Evolutionary conservation across 192 early-diverging fungal species (phyloP).

Genomic region (Podila horticola): DNA sequence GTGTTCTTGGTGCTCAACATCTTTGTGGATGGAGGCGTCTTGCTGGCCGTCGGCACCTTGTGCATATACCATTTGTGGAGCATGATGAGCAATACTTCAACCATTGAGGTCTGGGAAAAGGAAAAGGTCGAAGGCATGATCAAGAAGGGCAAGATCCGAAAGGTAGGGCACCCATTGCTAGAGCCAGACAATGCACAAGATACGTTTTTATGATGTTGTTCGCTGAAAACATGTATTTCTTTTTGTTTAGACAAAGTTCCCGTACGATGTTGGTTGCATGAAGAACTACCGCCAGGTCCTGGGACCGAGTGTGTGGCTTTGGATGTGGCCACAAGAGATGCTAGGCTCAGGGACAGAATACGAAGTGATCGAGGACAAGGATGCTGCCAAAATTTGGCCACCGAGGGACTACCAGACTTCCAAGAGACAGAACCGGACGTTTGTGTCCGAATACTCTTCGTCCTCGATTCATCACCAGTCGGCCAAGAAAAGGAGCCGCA

Average conservation of each 20-base stretch:
- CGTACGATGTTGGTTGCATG: conserved; percentile 79
- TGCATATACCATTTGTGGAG: conserved; percentile 79
- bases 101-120: conserved; percentile 87
- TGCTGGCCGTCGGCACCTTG: conserved; percentile 77
- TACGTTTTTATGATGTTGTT: no score
- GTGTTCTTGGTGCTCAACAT: conserved; percentile 81
- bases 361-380: conserved; percentile 60
- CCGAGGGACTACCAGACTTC: conserved; percentile 71
- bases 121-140: conserved; percentile 72
- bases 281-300: conserved; percentile 78
- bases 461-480: conserved; percentile 18
- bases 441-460: conserved; percentile 38
- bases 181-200: no score
- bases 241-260: conserved; percentile 58
- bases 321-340: conserved; percentile 72
- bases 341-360: conserved; percentile 76
- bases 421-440: conserved; percentile 25
- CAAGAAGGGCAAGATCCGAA: conserved; percentile 65
- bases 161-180: conserved; percentile 37
- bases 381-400: conserved; percentile 69
- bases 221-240: neutral
- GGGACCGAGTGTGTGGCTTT: conserved; percentile 67
- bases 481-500: neutral
- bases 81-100: conserved; percentile 76
- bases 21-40: conserved; percentile 72